A percentile compares a stretch with the other conserved stretches of the same genome.
These are phyloP conservation scores for Fraxinus anomala DNA, from an alignment of 257 asterid species.

Conservation along the genomic window DNA sequence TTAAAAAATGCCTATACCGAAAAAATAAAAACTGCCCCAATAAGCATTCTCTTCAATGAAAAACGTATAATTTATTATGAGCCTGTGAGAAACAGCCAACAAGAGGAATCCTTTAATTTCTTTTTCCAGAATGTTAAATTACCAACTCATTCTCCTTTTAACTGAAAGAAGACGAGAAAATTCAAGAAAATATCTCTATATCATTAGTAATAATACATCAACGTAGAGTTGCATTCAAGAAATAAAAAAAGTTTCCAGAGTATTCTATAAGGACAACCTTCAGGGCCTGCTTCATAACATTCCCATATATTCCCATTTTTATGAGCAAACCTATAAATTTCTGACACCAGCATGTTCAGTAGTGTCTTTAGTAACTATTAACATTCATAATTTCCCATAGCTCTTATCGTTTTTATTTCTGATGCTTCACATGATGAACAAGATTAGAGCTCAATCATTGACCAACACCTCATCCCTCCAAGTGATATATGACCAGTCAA, in stretches of 20 bases:
- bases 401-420: not conserved
- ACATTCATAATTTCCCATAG: not conserved
- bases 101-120: not conserved
- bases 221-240: not conserved
- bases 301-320: too few relatives aligned
- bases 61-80: not conserved
- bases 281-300: not conserved
- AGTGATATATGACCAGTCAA: not conserved
- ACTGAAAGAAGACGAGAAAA: not conserved
- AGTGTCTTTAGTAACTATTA: not conserved
- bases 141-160: not conserved
- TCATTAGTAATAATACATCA: not conserved
- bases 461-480: not conserved
- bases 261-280: not conserved
- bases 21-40: too few relatives aligned
- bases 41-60: constrained; percentile 12
- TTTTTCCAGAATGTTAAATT: not conserved
- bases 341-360: not conserved
- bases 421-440: not conserved
- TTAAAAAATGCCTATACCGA: constrained; percentile 12
- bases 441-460: not conserved
- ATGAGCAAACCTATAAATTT: too few relatives aligned
- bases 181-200: not conserved
- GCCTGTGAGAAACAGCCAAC: not conserved
- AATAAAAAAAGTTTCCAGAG: not conserved